phyloP scores from a whole-genome alignment of 2,329 filamentous ascomycete species.

The Acrodontium crateriforme region DNA sequence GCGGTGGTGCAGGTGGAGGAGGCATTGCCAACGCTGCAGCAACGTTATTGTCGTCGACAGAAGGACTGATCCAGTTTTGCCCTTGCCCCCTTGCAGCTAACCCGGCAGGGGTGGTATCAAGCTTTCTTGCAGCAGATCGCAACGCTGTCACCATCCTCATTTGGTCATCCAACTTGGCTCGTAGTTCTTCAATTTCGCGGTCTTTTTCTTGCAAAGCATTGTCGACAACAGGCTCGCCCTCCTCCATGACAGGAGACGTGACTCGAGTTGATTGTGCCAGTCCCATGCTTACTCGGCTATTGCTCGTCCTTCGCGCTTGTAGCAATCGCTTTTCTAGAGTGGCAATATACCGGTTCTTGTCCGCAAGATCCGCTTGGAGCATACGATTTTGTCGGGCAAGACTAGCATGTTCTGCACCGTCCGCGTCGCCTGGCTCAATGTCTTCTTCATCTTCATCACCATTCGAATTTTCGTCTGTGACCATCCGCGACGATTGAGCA shows the following conservation, averaged over 20 bases:
- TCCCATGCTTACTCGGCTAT: conserved; percentile 70
- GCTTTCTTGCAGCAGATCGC: conserved; percentile 66
- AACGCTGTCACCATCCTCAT: conserved; percentile 85
- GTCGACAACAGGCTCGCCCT: conserved; percentile 55
- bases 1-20: conserved; percentile 4
- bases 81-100: no score
- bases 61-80: no score
- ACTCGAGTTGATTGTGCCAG: no score
- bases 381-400: conserved; percentile 74
- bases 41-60: conserved; percentile 4
- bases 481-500: conserved; percentile 16
- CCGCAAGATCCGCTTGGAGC: conserved; percentile 86
- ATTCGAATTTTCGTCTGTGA: conserved; percentile 22
- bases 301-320: conserved; percentile 79
- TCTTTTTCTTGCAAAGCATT: conserved; percentile 75
- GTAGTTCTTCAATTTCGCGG: conserved; percentile 79
- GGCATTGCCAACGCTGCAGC: not conserved
- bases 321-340: conserved; percentile 85
- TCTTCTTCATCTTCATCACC: conserved; percentile 44
- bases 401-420: conserved; percentile 73
- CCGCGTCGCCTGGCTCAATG: conserved; percentile 48
- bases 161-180: conserved; percentile 81
- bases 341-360: conserved; percentile 92
- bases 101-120: conserved; percentile 15
- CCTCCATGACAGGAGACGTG: conserved; percentile 22